Evolutionary conservation across 1,284 basidiomycete genomes (phyloP).

Genomic region (Malassezia dermatis): DNA sequence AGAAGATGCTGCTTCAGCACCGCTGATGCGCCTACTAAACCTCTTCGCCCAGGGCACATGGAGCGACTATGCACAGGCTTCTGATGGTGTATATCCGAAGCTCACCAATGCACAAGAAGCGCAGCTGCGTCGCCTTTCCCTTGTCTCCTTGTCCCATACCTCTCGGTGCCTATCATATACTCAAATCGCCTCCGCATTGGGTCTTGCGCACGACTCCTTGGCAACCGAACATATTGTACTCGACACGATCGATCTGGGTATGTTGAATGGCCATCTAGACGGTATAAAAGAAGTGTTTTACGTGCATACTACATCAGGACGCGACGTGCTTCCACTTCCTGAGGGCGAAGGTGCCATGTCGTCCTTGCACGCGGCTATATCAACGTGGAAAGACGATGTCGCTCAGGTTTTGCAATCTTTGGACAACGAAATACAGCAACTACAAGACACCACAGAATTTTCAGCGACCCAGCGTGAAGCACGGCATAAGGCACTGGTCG

Average conservation of each 20-base stretch:
- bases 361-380: neutral
- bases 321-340: constrained; percentile 1
- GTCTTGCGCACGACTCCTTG: neutral
- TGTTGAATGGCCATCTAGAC: neutral
- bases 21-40: neutral
- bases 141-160: constrained; percentile 1
- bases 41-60: constrained; percentile 11
- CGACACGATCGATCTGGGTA: neutral
- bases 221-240: neutral
- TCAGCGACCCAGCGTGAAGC: neutral
- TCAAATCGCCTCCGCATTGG: neutral
- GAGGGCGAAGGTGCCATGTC: neutral
- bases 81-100: neutral
- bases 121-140: constrained; percentile 14
- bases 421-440: neutral
- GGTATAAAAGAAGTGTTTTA: neutral
- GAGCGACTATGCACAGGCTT: neutral
- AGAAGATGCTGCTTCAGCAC: neutral
- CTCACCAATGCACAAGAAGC: neutral
- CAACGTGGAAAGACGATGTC: neutral
- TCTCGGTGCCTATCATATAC: neutral
- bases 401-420: neutral
- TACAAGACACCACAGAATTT: neutral
- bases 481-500: constrained; percentile 1
- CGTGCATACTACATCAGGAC: neutral